These are phyloP conservation scores for Aspergillus affinis DNA, from an alignment of 495 filamentous ascomycete genomes.

Conservation along the genomic window DNA sequence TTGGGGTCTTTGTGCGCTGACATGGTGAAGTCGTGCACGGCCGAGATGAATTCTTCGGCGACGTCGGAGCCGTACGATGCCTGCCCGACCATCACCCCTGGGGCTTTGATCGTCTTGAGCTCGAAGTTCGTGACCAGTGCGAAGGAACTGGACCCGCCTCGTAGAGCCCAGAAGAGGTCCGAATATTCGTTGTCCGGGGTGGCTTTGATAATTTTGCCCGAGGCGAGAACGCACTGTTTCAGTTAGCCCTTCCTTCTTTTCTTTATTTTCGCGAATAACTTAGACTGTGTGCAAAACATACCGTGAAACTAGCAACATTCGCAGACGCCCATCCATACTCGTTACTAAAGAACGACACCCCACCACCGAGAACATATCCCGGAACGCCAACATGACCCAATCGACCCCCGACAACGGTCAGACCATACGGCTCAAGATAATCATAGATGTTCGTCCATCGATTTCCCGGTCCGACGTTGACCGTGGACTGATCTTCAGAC, in stretches of 20 bases:
- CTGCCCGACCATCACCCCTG: conserved; percentile 33
- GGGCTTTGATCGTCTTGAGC: conserved; percentile 28
- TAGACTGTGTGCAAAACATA: conserved; percentile 16
- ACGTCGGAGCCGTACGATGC: conserved; percentile 3
- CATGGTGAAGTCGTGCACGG: conserved; percentile 30
- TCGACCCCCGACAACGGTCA: conserved; percentile 25
- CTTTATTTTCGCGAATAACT: no score
- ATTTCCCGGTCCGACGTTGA: conserved; percentile 14
- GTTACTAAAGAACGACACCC: conserved; percentile 33
- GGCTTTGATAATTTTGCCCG: conserved; percentile 21
- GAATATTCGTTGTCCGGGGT: conserved; percentile 30
- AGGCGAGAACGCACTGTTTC: conserved; percentile 29
- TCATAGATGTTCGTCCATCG: conserved; percentile 13
- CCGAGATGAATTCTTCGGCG: conserved; percentile 20
- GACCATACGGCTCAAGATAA: conserved; percentile 7
- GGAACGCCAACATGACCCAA: conserved; percentile 19
- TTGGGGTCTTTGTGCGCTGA: conserved; percentile 30
- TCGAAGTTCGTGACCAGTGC: conserved; percentile 37
- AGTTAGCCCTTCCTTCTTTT: conserved; percentile 3
- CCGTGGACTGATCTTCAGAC: conserved; percentile 5
- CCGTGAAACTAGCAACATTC: conserved; percentile 35
- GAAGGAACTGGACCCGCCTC: conserved; percentile 54
- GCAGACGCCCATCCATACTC: conserved; percentile 45
- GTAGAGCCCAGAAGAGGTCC: conserved; percentile 52
- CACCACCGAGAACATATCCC: conserved; percentile 33